Base-by-base conservation (phyloP, 2,329 filamentous ascomycete species). In the Cytospora schulzeri region DNA sequence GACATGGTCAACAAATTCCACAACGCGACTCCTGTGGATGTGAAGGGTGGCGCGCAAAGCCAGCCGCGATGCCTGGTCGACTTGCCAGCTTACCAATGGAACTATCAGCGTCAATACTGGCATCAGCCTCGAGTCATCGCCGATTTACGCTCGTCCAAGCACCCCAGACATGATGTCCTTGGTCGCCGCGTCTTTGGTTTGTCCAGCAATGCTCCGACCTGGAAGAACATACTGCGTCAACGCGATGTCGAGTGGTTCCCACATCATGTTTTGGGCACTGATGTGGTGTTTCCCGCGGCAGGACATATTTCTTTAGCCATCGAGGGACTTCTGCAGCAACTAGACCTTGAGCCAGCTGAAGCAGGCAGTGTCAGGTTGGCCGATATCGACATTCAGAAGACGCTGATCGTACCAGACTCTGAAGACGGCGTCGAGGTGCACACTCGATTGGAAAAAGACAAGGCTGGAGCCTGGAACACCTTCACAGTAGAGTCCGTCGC, bases 171-270 rank as follows among this genome's bases (percentile, higher is more conserved):
- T 28, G 70, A 70, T 31, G 28, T 73, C 2, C 66, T 69, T 5
- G 69, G 70, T 3, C 60, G 33, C 0, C 63, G 63, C 3, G 35
- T 67, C 45, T 1, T 57, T 50, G 26, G 70, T 58, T 62, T 29
- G 35, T 60, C 51, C 22, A 4, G 62, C 45, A 14, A 57, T 22
- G 9, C 68, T 15, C 65, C 63, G 4, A 38, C 56, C 1, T 69
- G 68, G 68, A 22, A 67, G 50, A 62, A 66, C n/a, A 66, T 66
- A 52, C 35, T 64, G 1, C 52, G 60, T 2, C 26, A 67, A 7
- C 63, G 57, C 6, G 68, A 70, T 50, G 63, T 70, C 2, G 75
- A 82, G 24, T 81, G 79, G 66, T 33, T 33, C 31, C 31, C 8
- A 11, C 26, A 54, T 33, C 51, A 54, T 19, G 41, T 66, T 22